A percentile compares a stretch with the other conserved stretches of the same genome.
These are phyloP conservation scores for Fusarium burgessii DNA, from an alignment of 2,329 filamentous ascomycete genomes.

Conservation along the genomic window DNA sequence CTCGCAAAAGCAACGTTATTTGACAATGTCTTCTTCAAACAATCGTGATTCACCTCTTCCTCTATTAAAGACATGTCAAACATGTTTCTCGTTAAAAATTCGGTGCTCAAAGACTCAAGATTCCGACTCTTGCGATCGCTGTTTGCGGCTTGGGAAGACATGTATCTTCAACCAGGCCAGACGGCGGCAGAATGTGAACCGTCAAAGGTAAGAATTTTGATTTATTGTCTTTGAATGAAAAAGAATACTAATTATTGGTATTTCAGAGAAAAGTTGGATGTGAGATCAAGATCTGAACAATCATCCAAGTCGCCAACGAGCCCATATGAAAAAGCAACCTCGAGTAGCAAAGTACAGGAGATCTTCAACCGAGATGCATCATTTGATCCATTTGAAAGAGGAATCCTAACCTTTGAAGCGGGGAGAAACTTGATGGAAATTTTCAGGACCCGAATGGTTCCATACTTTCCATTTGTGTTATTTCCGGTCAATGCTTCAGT, in stretches of 20 bases:
- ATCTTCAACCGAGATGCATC: constrained; percentile 16
- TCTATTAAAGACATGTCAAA: constrained; percentile 48
- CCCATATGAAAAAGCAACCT: not conserved
- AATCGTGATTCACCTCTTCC: not conserved
- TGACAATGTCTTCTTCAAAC: constrained; percentile 16
- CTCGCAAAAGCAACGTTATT: not conserved
- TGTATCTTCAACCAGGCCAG: constrained; percentile 49
- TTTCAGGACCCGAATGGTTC: constrained; percentile 40
- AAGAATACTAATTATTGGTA: fast-evolving
- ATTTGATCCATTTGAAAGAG: constrained; percentile 40
- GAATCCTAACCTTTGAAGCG: constrained; percentile 26
- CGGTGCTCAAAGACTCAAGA: constrained; percentile 49
- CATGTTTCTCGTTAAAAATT: constrained; percentile 50
- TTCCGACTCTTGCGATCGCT: constrained; percentile 49
- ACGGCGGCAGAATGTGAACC: constrained; percentile 36
- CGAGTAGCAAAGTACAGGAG: not conserved
- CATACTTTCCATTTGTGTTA: constrained; percentile 49
- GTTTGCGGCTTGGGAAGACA: constrained; percentile 48
- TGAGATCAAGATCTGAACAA: not conserved
- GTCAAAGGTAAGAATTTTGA: constrained; percentile 16
- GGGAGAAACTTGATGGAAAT: constrained; percentile 30
- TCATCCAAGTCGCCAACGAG: constrained; percentile 27
- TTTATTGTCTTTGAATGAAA: fast-evolving
- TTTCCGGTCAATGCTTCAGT: constrained; percentile 27
- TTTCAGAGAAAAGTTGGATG: not conserved